phyloP scores from a whole-genome alignment of 2,329 filamentous ascomycete species.

The Cryphonectria japonica region DNA sequence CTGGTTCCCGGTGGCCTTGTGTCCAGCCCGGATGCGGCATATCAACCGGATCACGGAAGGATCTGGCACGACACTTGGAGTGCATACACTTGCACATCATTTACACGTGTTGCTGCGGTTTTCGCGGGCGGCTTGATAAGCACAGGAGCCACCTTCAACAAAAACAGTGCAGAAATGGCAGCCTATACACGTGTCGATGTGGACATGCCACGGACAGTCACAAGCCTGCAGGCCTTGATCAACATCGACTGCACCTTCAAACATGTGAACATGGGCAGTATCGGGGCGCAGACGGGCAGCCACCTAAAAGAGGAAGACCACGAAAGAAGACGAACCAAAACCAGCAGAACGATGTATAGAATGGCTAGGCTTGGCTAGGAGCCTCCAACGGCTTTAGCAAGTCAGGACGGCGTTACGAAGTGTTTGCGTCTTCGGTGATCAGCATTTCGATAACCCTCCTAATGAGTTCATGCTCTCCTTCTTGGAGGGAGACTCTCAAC shows the following conservation, averaged over 20 bases:
- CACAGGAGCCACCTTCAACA: neutral
- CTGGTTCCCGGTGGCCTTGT: neutral
- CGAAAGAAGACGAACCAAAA: constrained; percentile 3
- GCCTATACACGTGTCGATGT: constrained; percentile 12
- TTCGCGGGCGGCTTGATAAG: neutral
- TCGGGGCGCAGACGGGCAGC: neutral
- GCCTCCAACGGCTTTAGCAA: constrained; percentile 1
- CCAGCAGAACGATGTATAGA: neutral
- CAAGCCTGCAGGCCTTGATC: neutral
- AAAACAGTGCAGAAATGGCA: neutral
- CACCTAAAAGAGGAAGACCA: constrained; percentile 13
- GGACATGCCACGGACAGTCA: constrained; percentile 10
- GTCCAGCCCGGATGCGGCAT: neutral
- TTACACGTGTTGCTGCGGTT: constrained; percentile 10
- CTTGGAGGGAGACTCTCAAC: neutral
- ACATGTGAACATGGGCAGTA: neutral
- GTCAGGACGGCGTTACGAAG: neutral
- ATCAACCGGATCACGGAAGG: neutral
- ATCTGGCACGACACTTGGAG: constrained; percentile 2
- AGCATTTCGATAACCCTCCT: neutral
- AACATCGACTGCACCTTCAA: neutral
- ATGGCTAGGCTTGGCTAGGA: neutral
- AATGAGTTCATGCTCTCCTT: neutral
- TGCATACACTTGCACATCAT: neutral
- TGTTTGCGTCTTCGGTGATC: neutral